Evolutionary conservation across 208 protist species (phyloP).

Genomic region (Angomonas deanei): DNA sequence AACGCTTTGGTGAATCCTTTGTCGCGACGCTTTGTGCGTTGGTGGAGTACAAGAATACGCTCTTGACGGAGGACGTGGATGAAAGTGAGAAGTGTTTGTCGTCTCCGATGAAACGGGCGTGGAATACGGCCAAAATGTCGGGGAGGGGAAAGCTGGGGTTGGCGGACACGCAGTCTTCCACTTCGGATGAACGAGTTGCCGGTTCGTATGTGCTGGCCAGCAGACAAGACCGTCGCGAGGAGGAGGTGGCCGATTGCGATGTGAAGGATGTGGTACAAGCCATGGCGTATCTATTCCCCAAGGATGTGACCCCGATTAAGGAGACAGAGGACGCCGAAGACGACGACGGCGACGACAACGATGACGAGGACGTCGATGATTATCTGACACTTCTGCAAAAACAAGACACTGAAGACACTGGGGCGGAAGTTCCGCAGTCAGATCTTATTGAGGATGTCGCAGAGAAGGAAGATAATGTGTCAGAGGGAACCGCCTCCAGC

Average conservation of each 20-base stretch:
- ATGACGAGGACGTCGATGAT: constrained; percentile 6
- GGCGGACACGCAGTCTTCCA: background rate
- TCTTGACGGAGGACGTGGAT: background rate
- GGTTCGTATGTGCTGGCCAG: constrained; percentile 63
- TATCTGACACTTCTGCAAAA: background rate
- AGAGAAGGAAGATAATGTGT: background rate
- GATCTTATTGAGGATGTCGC: background rate
- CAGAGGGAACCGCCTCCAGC: background rate
- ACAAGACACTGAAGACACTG: background rate
- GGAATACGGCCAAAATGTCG: background rate
- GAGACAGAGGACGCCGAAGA: constrained; percentile 9
- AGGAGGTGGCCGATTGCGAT: background rate
- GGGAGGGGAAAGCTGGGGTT: background rate
- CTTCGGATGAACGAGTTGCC: constrained; percentile 13
- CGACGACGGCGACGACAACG: constrained; percentile 15
- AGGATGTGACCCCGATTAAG: background rate
- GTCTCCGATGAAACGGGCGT: background rate
- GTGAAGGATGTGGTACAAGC: background rate
- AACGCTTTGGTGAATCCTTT: constrained; percentile 13
- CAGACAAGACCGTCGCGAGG: constrained; percentile 32
- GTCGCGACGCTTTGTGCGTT: constrained; percentile 7
- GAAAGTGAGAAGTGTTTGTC: background rate
- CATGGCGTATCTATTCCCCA: background rate
- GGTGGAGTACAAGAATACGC: background rate
- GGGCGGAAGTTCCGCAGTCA: background rate